A percentile compares a stretch with the other conserved stretches of the same genome.
Evolutionary conservation across 805 yeast genomes (phyloP).

Genomic region (Saturnispora galanensis): DNA sequence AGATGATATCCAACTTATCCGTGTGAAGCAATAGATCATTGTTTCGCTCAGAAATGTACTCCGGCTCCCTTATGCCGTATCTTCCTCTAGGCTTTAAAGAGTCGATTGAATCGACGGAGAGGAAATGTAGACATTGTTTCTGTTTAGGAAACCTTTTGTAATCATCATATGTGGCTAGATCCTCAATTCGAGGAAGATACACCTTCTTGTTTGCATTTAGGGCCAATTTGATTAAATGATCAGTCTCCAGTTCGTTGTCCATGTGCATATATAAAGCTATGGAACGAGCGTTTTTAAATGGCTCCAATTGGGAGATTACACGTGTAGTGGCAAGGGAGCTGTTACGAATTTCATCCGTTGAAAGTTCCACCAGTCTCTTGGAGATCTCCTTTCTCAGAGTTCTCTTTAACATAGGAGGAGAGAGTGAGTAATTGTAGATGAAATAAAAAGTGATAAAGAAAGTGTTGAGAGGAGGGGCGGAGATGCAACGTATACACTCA

Average conservation of each 20-base stretch:
- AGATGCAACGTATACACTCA: too few species aligned
- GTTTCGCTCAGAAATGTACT: conserved; percentile 8
- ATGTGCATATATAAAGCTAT: conserved; percentile 71
- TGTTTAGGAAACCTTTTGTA: conserved; percentile 21
- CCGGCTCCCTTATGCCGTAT: conserved; percentile 62
- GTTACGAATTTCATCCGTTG: background rate
- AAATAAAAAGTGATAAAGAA: too few species aligned
- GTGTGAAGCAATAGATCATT: conserved; percentile 18
- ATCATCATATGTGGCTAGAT: conserved; percentile 22
- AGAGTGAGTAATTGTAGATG: background rate
- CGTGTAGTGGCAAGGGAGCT: conserved; percentile 6
- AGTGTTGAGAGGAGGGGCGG: too few species aligned
- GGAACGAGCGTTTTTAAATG: conserved; percentile 34
- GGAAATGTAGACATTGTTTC: conserved; percentile 45
- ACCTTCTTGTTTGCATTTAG: conserved; percentile 40
- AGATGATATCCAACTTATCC: conserved; percentile 48
- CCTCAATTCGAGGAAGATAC: conserved; percentile 43
- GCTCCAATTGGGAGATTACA: conserved; percentile 10
- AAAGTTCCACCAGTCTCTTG: background rate
- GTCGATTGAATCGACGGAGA: conserved; percentile 36
- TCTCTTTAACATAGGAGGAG: conserved; percentile 2
- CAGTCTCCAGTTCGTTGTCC: conserved; percentile 61
- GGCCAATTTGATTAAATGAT: conserved; percentile 39
- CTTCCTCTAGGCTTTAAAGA: conserved; percentile 56
- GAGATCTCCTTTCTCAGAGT: conserved; percentile 6